Base-by-base conservation (phyloP, 768 basidiomycete genomes). In the Suillus plorans region DNA sequence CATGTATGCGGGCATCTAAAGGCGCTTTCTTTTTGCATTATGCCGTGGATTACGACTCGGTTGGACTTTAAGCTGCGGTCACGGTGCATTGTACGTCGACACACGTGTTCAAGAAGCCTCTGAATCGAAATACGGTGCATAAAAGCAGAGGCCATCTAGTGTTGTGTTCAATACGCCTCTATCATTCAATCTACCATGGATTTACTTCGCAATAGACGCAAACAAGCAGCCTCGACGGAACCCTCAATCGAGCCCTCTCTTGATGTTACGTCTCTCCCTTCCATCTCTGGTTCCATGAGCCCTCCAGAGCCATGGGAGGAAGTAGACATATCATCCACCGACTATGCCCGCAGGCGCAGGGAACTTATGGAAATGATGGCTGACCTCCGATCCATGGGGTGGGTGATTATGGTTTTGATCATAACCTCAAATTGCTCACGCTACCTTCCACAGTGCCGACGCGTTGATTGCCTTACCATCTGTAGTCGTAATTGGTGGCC, bases 401-500 rank as follows among this genome's bases (percentile, higher is more conserved):
- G 65, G 20, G 70, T 60, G 6, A 20, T 58, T 4, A 16, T 37
- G n/a, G 14, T 25, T 37, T 13, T 47, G 59, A 22, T 22, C 25
- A 16, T 25, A 45, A 25, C 31, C 28, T 31, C 1, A 25, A 3
- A 55, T 52, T 53, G 16, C 34, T 62, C 66, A 61, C 44, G 5
- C 39, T 36, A n/a, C 31, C 12, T 42, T 58, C 4, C 47, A 25
- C 37, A 81, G 82, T 1, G 77, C 79, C 2, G 80, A 84, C 71
- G 75, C 74, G 4, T 79, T 83, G 28, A 69, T 85, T 13, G 82
- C 85, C 61, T 72, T 86, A 5, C 83, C 85, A 8, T 73, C 82
- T 7, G 81, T 85, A 50, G 80, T 80, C 22, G 82, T 84, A 52
- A 83, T 84, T 49, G 84, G 84, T 13, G 84, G 83, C 55, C 85